Conservation (phyloP, 768 basidiomycete species). For the Tylopilus sp. region DNA sequence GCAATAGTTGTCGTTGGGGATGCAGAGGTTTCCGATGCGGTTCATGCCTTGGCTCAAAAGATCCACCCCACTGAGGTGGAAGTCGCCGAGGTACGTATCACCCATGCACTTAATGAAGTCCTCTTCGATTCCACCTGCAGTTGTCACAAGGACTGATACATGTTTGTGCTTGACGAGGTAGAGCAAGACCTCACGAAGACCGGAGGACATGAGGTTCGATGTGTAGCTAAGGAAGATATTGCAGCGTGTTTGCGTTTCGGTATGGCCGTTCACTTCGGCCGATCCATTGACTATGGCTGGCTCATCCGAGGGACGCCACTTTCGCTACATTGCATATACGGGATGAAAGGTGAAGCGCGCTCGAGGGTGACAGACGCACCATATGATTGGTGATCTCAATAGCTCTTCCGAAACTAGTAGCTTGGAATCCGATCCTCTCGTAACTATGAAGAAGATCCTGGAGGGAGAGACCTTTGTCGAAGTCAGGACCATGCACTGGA, state of each 20-base stretch:
- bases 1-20: not conserved
- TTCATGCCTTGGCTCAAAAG: not conserved
- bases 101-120: not conserved
- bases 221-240: conserved; percentile 97
- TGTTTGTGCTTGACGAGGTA: conserved; percentile 93
- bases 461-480: conserved; percentile 66
- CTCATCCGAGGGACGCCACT: conserved; percentile 88
- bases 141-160: conserved; percentile 87
- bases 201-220: conserved; percentile 97
- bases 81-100: not conserved
- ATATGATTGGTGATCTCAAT: conserved; percentile 91
- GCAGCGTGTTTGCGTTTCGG: conserved; percentile 71
- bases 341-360: not conserved
- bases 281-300: conserved; percentile 66
- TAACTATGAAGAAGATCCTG: conserved; percentile 73
- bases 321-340: conserved; percentile 49
- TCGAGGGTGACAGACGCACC: conserved; percentile 47
- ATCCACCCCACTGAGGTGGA: not conserved
- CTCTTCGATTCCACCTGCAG: conserved; percentile 79
- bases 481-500: conserved; percentile 83
- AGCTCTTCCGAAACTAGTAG: conserved; percentile 85
- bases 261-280: conserved; percentile 54
- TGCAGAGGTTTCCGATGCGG: not conserved
- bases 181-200: conserved; percentile 87
- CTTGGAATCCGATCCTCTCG: conserved; percentile 94